Evolutionary conservation across 305 asterid species (phyloP).

Genomic region (Solanum hybrid): DNA sequence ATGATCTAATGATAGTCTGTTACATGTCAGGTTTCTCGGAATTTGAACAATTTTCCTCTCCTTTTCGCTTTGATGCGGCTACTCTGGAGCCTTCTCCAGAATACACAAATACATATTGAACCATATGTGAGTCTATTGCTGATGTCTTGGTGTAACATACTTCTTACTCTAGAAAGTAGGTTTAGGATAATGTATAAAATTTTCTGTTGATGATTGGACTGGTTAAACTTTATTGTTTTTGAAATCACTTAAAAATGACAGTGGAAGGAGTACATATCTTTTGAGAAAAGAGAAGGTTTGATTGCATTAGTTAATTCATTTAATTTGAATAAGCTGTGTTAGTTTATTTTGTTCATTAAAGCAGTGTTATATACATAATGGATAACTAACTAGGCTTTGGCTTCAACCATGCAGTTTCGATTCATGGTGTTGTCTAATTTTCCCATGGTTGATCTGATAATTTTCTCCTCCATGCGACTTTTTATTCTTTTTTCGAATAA

Average conservation of each 20-base stretch:
- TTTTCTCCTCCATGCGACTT: not conserved
- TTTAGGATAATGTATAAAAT: not conserved
- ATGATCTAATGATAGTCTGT: conserved; percentile 6
- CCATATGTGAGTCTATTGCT: conserved; percentile 66
- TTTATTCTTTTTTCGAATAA: not conserved
- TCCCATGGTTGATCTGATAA: not conserved
- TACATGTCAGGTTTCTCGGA: conserved; percentile 67
- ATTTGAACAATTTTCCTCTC: conserved; percentile 54
- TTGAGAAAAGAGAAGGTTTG: not conserved
- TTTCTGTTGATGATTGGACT: not conserved
- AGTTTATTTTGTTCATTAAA: not conserved
- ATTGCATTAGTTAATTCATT: not conserved
- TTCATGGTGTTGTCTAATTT: not conserved
- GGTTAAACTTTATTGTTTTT: not conserved
- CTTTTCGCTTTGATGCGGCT: conserved; percentile 95
- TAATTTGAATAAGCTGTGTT: not conserved
- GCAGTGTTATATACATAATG: not conserved
- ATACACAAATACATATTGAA: conserved; percentile 82
- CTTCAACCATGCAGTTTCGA: not conserved
- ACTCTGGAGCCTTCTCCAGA: conserved; percentile 86
- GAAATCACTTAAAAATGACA: not conserved
- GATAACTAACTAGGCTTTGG: not conserved
- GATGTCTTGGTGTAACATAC: not conserved
- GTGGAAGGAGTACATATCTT: not conserved
- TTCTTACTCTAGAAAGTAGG: not conserved